These are phyloP conservation scores for Galeopsis tetrahit DNA, from an alignment of 257 asterid genomes.

Conservation along the genomic window DNA sequence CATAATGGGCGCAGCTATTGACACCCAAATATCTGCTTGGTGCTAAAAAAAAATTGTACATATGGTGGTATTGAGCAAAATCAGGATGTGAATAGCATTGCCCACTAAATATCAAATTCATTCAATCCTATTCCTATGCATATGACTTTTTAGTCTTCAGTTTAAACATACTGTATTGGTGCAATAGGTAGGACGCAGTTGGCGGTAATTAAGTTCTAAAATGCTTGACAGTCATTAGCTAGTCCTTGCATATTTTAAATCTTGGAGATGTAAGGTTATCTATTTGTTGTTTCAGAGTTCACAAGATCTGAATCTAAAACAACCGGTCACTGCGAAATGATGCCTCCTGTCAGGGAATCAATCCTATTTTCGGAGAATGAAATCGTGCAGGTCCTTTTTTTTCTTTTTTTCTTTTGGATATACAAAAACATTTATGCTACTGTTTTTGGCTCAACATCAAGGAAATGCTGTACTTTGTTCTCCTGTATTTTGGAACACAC, in stretches of 20 bases:
- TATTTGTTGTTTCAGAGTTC: conserved; percentile 2
- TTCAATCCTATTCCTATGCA: not conserved
- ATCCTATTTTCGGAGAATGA: not conserved
- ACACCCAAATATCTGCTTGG: no score
- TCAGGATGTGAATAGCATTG: no score
- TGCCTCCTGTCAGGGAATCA: not conserved
- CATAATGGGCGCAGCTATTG: no score
- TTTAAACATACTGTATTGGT: not conserved
- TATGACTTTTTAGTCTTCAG: not conserved
- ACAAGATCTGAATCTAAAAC: not conserved
- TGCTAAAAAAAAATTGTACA: no score
- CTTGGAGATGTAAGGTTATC: not conserved
- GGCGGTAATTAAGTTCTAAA: not conserved
- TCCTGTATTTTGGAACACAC: not conserved
- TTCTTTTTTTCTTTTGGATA: not conserved
- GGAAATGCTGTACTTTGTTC: not conserved
- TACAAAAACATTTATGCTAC: not conserved
- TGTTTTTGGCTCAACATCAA: not conserved
- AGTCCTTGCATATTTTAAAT: not conserved
- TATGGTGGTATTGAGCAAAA: no score
- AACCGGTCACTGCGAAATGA: not conserved
- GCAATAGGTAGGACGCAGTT: not conserved
- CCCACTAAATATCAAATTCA: not conserved
- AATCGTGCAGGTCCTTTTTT: not conserved
- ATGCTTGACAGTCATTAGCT: not conserved